A percentile compares a stretch with the other conserved stretches of the same genome.
These are phyloP conservation scores for Agrostemma githago DNA, from an alignment of 148 eudicot genomes.

Conservation along the genomic window DNA sequence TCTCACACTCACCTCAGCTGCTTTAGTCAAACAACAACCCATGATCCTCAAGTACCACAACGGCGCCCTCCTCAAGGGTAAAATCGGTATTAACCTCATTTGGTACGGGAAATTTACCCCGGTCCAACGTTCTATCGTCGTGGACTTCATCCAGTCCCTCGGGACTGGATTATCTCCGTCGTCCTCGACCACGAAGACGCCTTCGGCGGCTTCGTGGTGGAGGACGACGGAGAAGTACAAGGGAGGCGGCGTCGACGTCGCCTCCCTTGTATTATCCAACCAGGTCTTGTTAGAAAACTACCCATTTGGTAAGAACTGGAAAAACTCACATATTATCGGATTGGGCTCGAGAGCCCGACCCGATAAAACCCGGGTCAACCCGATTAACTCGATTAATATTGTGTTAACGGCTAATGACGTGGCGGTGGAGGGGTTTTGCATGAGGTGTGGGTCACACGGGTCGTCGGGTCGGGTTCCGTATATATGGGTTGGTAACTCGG, in stretches of 20 bases:
- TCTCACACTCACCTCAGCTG: slow-evolving; percentile 26
- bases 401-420: slow-evolving; percentile 60
- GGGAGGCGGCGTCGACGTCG: slow-evolving; percentile 22
- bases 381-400: slow-evolving; percentile 25
- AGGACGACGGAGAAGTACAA: slow-evolving; percentile 53
- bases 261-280: slow-evolving; percentile 32
- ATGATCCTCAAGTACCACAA: slow-evolving; percentile 47
- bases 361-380: neutral
- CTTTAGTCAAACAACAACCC: slow-evolving; percentile 43
- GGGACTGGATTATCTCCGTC: neutral
- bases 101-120: slow-evolving; percentile 79
- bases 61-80: slow-evolving; percentile 57
- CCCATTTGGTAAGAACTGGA: slow-evolving; percentile 48
- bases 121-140: slow-evolving; percentile 51
- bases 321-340: slow-evolving; percentile 27
- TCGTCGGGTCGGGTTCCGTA: slow-evolving; percentile 26
- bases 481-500: slow-evolving; percentile 59
- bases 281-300: slow-evolving; percentile 39
- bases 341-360: slow-evolving; percentile 29
- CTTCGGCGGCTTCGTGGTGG: slow-evolving; percentile 74
- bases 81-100: slow-evolving; percentile 48
- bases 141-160: slow-evolving; percentile 55
- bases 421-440: slow-evolving; percentile 61
- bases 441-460: slow-evolving; percentile 62
- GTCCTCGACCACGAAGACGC: no score